Evolutionary conservation across 352 stramenopile genomes (phyloP), one percentile per base, ranked within the genome.

Genomic region (Phytophthora hibernalis): DNA sequence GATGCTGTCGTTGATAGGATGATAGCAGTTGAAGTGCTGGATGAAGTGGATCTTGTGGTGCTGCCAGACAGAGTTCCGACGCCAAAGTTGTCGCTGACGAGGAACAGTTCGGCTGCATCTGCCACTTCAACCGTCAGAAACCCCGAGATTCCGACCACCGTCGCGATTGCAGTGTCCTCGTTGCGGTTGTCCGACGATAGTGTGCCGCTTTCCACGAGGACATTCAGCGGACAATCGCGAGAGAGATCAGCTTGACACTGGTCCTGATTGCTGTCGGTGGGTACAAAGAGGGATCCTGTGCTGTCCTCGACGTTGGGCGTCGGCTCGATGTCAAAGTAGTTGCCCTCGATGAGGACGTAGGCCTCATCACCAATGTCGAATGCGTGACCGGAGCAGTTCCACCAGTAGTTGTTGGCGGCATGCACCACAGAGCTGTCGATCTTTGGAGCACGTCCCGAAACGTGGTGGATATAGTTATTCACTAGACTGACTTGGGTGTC

Each of bases 391-490:
- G 65, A 54, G 50, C 63, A 64, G 42, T 71, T 38, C 18, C 12
- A 58, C 21, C 55, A 66, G 61, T 72, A 76, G 49, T 81, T 77
- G 52, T 78, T 76, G 18, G 42, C 70, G 0, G 70, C 61, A 53
- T 80, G 65, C 3, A 78, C 48, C 21, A 82, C 42, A 5, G 63
- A 65, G 13, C 72, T 68, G 15, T 55, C 60, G 26, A 83, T 44
- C 59, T 87, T 87, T 15, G 78, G 78, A 9, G 57, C 65, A 12
- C 78, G 78, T 24, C 78, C 78, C 0, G 76, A 84, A 24, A 67
- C 72, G 40, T 77, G 55, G 70, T 84, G 78, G 11, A 84, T 64
- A 51, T 69, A 77, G 53, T 84, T 87, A 43, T 70, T 69, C 31
- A 83, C n/a, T 48, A 85, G 49, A 54, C 61, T 80, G 15, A 87